Conservation (phyloP, 2,329 filamentous ascomycete species). For the Verticillium albo-atrum region DNA sequence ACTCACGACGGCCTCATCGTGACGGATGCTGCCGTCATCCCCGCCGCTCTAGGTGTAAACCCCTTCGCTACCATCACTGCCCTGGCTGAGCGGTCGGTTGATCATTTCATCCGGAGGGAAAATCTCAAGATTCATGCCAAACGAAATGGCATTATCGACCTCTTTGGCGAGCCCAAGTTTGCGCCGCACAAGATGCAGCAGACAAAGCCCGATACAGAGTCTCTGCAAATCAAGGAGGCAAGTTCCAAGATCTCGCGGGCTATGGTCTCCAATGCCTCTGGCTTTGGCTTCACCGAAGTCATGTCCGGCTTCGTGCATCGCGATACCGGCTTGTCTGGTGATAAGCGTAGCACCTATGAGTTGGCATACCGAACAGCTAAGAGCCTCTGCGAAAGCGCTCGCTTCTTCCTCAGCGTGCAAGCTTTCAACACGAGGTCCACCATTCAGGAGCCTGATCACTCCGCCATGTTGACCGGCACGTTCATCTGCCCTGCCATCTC, state of each 20-base stretch:
- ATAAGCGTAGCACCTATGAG: constrained; percentile 47
- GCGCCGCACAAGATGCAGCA: constrained; percentile 8
- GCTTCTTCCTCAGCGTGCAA: constrained; percentile 56
- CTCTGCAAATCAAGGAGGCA: constrained; percentile 28
- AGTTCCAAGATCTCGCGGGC: constrained; percentile 35
- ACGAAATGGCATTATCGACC: constrained; percentile 44
- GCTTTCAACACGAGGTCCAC: constrained; percentile 46
- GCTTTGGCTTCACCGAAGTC: constrained; percentile 59
- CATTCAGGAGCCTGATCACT: constrained; percentile 42
- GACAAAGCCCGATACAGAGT: constrained; percentile 26
- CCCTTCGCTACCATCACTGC: constrained; percentile 67
- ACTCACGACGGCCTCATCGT: constrained; percentile 55
- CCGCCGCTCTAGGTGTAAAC: constrained; percentile 60
- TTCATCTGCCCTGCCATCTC: constrained; percentile 51
- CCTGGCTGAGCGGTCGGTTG: constrained; percentile 60
- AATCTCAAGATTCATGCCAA: constrained; percentile 39
- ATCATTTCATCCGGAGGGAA: constrained; percentile 37
- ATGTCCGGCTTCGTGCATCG: constrained; percentile 59
- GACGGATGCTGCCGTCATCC: constrained; percentile 58
- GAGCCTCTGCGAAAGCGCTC: constrained; percentile 49
- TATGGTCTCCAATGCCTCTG: constrained; percentile 36
- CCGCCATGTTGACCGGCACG: constrained; percentile 52
- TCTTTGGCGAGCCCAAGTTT: constrained; percentile 46
- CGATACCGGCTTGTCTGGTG: constrained; percentile 32
- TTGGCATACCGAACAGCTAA: constrained; percentile 47